Conservation (phyloP, 2,329 filamentous ascomycete genomes). For the Zymoseptoria crescenta region DNA sequence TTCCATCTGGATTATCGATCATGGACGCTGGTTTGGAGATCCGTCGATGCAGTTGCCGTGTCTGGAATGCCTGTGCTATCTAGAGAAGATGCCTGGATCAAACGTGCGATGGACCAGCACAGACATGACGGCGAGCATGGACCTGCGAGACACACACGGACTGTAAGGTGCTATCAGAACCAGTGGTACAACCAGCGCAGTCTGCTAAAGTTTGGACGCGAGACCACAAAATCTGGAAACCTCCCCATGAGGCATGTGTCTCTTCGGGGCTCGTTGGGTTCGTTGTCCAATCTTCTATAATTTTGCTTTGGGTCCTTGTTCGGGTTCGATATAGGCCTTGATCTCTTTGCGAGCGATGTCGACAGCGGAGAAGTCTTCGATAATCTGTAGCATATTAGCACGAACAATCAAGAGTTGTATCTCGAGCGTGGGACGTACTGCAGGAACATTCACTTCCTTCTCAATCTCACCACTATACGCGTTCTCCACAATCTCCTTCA, state of each 20-base stretch:
- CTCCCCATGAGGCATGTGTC: not conserved
- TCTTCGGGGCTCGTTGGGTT: not conserved
- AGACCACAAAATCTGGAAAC: not conserved
- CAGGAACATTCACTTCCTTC: conserved; percentile 65
- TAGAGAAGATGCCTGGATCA: not conserved
- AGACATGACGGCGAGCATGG: not conserved
- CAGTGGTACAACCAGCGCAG: not conserved
- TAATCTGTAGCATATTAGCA: not conserved
- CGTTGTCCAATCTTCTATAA: not conserved
- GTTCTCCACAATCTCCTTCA: conserved; percentile 82
- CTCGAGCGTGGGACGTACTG: conserved; percentile 23
- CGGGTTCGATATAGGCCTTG: not conserved
- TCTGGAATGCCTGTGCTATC: not conserved
- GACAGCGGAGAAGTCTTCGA: not conserved
- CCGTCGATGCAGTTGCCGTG: not conserved
- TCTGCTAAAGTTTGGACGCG: not conserved
- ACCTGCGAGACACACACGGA: not conserved
- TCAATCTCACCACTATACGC: conserved; percentile 65
- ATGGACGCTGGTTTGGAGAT: not conserved
- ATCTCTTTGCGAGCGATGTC: not conserved
- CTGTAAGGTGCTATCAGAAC: not conserved
- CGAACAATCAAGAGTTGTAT: not conserved
- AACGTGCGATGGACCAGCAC: not conserved
- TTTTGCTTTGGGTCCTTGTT: not conserved
- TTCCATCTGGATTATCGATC: not conserved